These are phyloP conservation scores for Tubosaeta sp. DNA, from an alignment of 768 basidiomycete species.

Conservation along the genomic window DNA sequence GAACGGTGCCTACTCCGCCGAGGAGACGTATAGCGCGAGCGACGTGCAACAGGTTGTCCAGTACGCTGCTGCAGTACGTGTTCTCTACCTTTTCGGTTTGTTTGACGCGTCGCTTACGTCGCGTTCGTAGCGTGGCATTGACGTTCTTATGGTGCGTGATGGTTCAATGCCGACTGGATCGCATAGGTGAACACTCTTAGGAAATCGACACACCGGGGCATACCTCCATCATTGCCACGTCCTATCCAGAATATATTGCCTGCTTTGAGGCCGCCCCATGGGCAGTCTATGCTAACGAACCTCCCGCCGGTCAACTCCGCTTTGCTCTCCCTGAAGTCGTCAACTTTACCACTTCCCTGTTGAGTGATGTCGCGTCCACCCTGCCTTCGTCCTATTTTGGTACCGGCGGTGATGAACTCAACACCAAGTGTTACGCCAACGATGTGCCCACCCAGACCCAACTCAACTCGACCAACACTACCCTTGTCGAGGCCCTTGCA, in stretches of 20 bases:
- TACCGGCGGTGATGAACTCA: constrained; percentile 83
- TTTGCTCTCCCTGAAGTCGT: constrained; percentile 58
- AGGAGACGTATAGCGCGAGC: constrained; percentile 45
- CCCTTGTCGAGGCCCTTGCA: constrained; percentile 60
- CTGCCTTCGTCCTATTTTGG: constrained; percentile 62
- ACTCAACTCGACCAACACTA: constrained; percentile 46
- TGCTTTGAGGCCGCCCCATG: constrained; percentile 58
- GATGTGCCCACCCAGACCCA: constrained; percentile 58
- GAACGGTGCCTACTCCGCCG: constrained; percentile 63
- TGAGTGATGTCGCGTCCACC: constrained; percentile 48
- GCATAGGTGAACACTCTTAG: constrained; percentile 25
- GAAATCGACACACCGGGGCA: constrained; percentile 88
- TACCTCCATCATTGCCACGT: constrained; percentile 56
- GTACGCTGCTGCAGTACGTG: constrained; percentile 71
- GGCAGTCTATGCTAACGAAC: constrained; percentile 61
- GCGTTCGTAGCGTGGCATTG: constrained; percentile 59
- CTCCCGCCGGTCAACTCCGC: constrained; percentile 80
- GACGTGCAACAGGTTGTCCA: constrained; percentile 58
- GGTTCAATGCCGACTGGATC: background rate
- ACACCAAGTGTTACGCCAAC: constrained; percentile 57
- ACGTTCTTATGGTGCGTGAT: constrained; percentile 49
- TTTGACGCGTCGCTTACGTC: background rate
- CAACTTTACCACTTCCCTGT: constrained; percentile 52
- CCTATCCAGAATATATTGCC: constrained; percentile 73
- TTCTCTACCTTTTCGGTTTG: constrained; percentile 13